These are phyloP conservation scores for Delphinella strobiligena DNA, from an alignment of 2,329 filamentous ascomycete species.

Conservation along the genomic window DNA sequence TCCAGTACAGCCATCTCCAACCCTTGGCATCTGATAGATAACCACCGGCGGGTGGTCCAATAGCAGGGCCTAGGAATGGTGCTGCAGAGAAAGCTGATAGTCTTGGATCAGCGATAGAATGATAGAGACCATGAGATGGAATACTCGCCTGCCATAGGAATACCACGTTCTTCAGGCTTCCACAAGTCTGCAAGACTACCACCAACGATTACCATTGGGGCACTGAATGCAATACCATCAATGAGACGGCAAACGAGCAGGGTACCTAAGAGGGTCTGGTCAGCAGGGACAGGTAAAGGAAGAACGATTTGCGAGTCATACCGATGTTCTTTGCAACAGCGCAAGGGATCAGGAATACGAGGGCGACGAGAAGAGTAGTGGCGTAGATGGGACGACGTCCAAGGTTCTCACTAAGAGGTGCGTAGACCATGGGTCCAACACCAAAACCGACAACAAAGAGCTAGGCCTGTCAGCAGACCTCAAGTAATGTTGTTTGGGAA, in stretches of 20 bases:
- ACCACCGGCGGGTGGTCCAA: constrained; percentile 53
- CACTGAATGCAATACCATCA: constrained; percentile 73
- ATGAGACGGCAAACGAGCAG: constrained; percentile 65
- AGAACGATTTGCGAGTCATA: too few relatives aligned
- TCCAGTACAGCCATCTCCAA: constrained; percentile 81
- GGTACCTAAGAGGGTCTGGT: too few relatives aligned
- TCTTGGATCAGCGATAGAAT: too few relatives aligned
- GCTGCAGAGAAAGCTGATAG: constrained; percentile 57
- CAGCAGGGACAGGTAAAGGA: too few relatives aligned
- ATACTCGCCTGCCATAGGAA: constrained; percentile 83
- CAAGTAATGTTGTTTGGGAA: background rate
- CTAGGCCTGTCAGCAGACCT: background rate
- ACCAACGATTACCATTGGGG: constrained; percentile 75
- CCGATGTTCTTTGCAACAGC: constrained; percentile 64
- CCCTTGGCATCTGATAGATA: constrained; percentile 57
- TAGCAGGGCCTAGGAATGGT: constrained; percentile 70
- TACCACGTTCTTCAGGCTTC: constrained; percentile 69
- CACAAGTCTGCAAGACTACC: constrained; percentile 73
- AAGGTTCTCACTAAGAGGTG: constrained; percentile 63
- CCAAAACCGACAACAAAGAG: constrained; percentile 48
- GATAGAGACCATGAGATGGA: too few relatives aligned
- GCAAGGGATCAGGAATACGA: constrained; percentile 70
- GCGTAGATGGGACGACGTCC: constrained; percentile 61
- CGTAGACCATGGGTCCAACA: constrained; percentile 63
- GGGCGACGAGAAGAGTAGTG: constrained; percentile 54